Evolutionary conservation across 1,139 yeast species (phyloP), one percentile per base, ranked within the genome.

Genomic region (Saccharomyces hybrid): DNA sequence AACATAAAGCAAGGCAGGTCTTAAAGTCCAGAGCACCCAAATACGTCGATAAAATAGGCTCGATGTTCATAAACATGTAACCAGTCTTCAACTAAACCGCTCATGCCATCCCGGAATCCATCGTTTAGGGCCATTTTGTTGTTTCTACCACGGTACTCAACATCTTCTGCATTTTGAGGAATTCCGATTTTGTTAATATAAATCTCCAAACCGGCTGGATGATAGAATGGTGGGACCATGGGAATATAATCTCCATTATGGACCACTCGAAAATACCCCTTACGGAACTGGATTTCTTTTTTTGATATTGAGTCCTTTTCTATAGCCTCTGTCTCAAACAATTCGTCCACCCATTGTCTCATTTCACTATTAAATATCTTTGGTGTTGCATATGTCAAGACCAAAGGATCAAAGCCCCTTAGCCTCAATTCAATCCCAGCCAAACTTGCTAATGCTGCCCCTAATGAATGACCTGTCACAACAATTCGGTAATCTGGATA

Each of bases 381-480:
- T 0, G 90, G 88, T 25, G 81, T 75, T 2, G 85, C 91, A 68
- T 73, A 81, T 0, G 84, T 76, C 8, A 84, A 68, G 0, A 84
- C 80, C 46, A 77, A 66, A 0, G 85, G 84, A 5, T 75, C 67
- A 53, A 71, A 72, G 0, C 86, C 87, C 63, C 78, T 61, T 6
- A 78, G 59, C 56, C 73, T 73, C 54, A 81, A 73, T 62, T 85
- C 90, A 27, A 82, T 73, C 0, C 85, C 90, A 9, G 81, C 76
- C 42, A 86, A 68, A 13, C 76, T 68, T 0, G 89, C 84, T 54
- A 84, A 69, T 0, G 89, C 88, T 2, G 84, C 93, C 1, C 93
- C 95, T 28, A 85, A 67, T 0, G 93, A 85, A 68, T 85, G 93
- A 0, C 93, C 93, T 1, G 81, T 71, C 2, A 84, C 74, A 3